Evolutionary conservation across 2,329 filamentous ascomycete genomes (phyloP).

Genomic region (Mollisiaceae sp.): DNA sequence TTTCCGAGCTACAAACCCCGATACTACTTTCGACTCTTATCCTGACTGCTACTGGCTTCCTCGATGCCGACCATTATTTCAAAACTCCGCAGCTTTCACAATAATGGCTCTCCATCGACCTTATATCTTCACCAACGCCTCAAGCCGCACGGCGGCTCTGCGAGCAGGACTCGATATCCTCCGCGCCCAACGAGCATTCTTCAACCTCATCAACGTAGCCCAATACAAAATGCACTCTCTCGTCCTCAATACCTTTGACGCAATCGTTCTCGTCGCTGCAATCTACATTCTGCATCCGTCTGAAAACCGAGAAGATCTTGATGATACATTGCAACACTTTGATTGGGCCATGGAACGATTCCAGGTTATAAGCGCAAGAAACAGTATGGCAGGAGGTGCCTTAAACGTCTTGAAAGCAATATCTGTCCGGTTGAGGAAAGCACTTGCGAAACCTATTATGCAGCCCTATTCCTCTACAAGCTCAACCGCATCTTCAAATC

Average conservation of each 20-base stretch:
- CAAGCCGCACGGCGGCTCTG: constrained; percentile 60
- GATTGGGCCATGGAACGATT: constrained; percentile 65
- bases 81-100: constrained; percentile 55
- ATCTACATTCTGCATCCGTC: constrained; percentile 65
- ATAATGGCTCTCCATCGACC: constrained; percentile 65
- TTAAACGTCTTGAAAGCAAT: constrained; percentile 61
- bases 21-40: constrained; percentile 60
- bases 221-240: constrained; percentile 60
- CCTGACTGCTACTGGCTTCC: constrained; percentile 59
- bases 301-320: constrained; percentile 56
- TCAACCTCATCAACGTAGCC: constrained; percentile 52
- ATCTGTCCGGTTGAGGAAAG: constrained; percentile 57
- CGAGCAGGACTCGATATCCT: constrained; percentile 61
- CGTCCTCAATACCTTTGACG: constrained; percentile 69
- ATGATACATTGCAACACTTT: constrained; percentile 59
- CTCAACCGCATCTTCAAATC: constrained; percentile 14
- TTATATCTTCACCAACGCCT: constrained; percentile 62
- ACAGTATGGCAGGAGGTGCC: constrained; percentile 58
- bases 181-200: constrained; percentile 58
- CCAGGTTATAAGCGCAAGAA: constrained; percentile 58
- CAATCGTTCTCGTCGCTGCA: constrained; percentile 63
- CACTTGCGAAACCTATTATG: constrained; percentile 31
- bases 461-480: background rate
- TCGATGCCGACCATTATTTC: constrained; percentile 54
- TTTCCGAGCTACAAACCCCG: constrained; percentile 60